Base-by-base conservation (phyloP, 768 basidiomycete genomes). In the Termitomyces sp. region DNA sequence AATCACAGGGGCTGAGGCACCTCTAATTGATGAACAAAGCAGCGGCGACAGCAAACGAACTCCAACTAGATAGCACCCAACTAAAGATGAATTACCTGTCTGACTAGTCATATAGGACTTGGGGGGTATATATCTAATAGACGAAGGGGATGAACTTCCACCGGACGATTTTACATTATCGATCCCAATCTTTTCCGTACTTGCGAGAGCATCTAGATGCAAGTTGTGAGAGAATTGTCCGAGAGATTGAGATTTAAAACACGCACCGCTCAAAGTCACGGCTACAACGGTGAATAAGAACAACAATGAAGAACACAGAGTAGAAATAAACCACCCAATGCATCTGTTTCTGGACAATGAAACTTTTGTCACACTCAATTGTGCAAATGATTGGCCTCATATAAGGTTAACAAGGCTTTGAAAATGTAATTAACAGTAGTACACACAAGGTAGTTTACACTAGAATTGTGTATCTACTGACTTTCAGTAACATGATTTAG, bases 131-230 rank as follows among this genome's bases (percentile, higher is more conserved):
- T 60, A 20, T 46, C 28, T 80, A 97, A 73, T 94, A 98, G 59
- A 97, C 69, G 38, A 83, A 83, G n/a, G 92, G 92, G 46, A 97
- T 92, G 69, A 94, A 97, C 70, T 88, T 92, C 75, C 86, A 96
- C 70, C 86, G 88, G 66, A 97, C 94, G 57, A 92, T 79, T 60
- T 82, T 71, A 72, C 92, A 96, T 70, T 94, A 94, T 51, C 83
- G 82, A 20, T 93, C 91, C 93, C 94, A 97, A 69, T 97, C 94
- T 64, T 94, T 92, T 33, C 92, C 93, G 66, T 97, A 98, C 75
- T 98, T 98, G 63, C 82, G 70, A 2, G 87, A 86, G 72, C 94
- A 94, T 60, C 85, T 87, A 64, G 24, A 35, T 12, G 14, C 12
- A 47, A 28, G 6, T 18, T 14, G 18, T 58, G 2, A 54, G 40